Base-by-base conservation (phyloP, 805 yeast species). In the Alloascoidea africana region DNA sequence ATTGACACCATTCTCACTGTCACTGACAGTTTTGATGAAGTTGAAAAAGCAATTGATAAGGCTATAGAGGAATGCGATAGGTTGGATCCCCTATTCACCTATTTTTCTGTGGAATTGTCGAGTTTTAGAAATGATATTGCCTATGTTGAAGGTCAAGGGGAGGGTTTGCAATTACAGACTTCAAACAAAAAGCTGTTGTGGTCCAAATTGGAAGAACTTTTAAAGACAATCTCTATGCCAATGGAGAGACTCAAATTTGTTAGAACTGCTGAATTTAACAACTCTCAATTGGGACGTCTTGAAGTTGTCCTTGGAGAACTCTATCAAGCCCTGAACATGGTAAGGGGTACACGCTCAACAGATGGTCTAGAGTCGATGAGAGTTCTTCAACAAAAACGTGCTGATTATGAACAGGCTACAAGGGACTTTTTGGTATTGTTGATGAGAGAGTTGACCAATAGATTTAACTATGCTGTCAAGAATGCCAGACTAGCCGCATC, bases 151-250 rank as follows among this genome's bases (percentile, higher is more conserved):
- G 63, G 65, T 27, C 81, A 78, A 50, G 76, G 87, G 2, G 73
- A 79, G 47, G 94, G 94, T 36, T 56, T 85, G 14, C 96, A 87
- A 55, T 78, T 87, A 4, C 77, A 76, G 46, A 73, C 89, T 3
- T 75, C 83, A 34, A 87, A 87, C 56, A 82, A 81, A 54, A 83
- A 82, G 48, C 53, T 66, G n/a, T 60, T 86, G 16, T 78, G 76
- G 65, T 71, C 68, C 35, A 86, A 83, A 42, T 64, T 86, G 39
- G 70, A 70, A 32, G 71, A 67, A n/a, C 64, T 86, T 35, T 56
- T 86, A 42, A 68, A 69, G 36, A 78, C 83, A n/a, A 80, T 82
- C 5, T 70, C 76, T 39, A 63, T 85, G 17, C 75, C 76, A 43
- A 70, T 70, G 14, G 56, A 58, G 1, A 76, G 75, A 14, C 56